Conservation (phyloP, 257 asterid species). For the Solanum chilense region DNA sequence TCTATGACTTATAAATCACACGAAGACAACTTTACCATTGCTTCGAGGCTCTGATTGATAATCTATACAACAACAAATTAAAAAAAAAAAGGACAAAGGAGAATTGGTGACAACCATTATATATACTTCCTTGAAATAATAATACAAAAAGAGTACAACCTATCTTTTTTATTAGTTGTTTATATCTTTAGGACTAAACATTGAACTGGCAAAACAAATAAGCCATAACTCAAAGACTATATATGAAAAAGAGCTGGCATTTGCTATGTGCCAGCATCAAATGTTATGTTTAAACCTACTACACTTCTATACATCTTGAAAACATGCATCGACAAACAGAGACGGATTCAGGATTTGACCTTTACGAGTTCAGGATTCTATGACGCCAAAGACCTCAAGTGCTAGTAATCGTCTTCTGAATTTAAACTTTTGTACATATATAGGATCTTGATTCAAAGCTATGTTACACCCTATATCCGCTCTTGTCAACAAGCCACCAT, state of each 20-base stretch:
- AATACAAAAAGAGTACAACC: background rate
- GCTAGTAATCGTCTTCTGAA: background rate
- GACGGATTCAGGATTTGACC: background rate
- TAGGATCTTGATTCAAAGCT: background rate
- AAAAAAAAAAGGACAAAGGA: background rate
- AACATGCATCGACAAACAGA: background rate
- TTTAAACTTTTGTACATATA: background rate
- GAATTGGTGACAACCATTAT: background rate
- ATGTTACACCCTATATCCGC: background rate
- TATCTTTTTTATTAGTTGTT: background rate
- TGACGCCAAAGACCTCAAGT: background rate
- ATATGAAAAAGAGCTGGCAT: background rate
- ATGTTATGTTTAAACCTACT: background rate
- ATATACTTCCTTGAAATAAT: background rate
- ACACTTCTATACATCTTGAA: background rate
- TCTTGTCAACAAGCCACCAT: constrained; percentile 4
- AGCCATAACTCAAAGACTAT: background rate
- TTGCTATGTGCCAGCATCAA: background rate
- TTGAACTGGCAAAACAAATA: background rate
- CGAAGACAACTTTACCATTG: background rate
- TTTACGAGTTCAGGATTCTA: background rate
- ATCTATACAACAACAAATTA: too few species aligned
- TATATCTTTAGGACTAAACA: background rate
- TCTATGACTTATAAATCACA: background rate
- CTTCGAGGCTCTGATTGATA: background rate